Percentiles rank a stretch among this genome's conserved stretches.
Conservation (phyloP, 2,329 filamentous ascomycete genomes). For the Paecilomyces variotii region DNA sequence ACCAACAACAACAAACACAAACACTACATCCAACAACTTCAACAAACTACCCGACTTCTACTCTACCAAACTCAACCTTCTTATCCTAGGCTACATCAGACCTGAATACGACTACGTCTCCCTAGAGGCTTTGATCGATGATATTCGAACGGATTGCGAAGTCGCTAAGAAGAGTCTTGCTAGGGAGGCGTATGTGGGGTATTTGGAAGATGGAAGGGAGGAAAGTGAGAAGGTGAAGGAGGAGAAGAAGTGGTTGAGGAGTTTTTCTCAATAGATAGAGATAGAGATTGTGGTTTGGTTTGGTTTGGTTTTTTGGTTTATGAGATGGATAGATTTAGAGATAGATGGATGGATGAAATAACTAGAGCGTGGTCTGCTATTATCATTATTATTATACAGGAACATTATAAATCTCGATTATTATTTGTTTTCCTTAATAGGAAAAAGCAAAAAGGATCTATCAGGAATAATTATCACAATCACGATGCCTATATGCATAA, state of each 20-base stretch:
- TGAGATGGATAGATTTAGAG: not conserved
- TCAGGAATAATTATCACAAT: no score
- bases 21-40: slow-evolving; percentile 14
- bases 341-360: not conserved
- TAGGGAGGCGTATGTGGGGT: slow-evolving; percentile 51
- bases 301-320: not conserved
- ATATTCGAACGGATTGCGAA: slow-evolving; percentile 83
- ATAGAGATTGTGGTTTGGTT: not conserved
- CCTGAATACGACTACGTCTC: slow-evolving; percentile 83
- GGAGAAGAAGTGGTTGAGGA: slow-evolving; percentile 28
- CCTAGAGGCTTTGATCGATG: slow-evolving; percentile 73
- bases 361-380: no score
- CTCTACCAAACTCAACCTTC: slow-evolving; percentile 65
- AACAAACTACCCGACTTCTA: slow-evolving; percentile 66
- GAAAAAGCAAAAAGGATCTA: no score
- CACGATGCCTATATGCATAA: no score
- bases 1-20: slow-evolving; percentile 18
- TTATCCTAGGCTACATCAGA: slow-evolving; percentile 80
- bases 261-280: slow-evolving; percentile 3
- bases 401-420: no score
- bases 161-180: slow-evolving; percentile 68
- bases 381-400: no score
- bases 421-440: no score
- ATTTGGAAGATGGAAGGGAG: slow-evolving; percentile 36
- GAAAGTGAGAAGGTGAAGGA: slow-evolving; percentile 20